Conservation (phyloP, 78 protist genomes). For the Dictyostelium capitatum region DNA sequence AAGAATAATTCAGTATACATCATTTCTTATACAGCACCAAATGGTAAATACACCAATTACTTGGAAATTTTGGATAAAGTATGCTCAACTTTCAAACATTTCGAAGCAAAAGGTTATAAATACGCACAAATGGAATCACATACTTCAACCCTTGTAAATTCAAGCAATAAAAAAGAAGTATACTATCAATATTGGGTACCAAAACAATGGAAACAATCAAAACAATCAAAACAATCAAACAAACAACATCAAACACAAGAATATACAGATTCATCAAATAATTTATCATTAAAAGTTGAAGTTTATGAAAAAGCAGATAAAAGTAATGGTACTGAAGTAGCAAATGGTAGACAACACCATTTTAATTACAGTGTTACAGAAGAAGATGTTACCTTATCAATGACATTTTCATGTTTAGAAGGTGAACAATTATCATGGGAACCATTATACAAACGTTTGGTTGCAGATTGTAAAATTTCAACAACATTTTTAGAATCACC, state of each 20-base stretch:
- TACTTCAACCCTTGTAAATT: neutral
- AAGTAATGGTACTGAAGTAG: neutral
- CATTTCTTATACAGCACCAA: neutral
- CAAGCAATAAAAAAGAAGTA: too few relatives aligned
- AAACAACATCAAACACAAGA: neutral
- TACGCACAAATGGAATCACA: neutral
- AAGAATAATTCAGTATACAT: neutral
- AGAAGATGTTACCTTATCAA: neutral
- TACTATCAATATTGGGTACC: constrained; percentile 39
- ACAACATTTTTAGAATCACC: neutral
- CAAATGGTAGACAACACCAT: neutral
- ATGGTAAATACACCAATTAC: neutral
- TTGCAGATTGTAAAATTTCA: neutral
- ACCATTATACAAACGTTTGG: neutral
- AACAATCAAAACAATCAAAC: neutral
- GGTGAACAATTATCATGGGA: neutral
- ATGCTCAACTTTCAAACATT: neutral
- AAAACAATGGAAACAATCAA: neutral
- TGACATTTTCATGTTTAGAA: neutral
- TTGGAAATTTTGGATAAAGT: neutral
- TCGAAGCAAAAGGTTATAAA: constrained; percentile 29
- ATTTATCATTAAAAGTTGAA: neutral
- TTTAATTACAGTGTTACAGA: neutral
- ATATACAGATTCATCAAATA: constrained; percentile 12
- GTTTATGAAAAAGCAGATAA: neutral